Conservation (phyloP, 805 yeast genomes). For the Komagataella pastoris region DNA sequence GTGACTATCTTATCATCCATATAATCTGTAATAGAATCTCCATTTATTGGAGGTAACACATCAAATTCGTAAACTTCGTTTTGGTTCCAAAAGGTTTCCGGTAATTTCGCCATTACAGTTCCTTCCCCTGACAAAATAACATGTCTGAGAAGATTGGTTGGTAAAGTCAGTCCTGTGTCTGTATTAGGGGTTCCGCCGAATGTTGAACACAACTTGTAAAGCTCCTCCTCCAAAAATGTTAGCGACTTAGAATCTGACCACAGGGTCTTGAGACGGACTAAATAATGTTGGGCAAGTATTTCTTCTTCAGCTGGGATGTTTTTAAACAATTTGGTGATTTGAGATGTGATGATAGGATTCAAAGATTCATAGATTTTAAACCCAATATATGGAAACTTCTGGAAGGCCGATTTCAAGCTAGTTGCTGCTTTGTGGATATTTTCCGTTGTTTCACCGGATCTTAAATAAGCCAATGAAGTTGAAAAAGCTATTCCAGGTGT, state of each 20-base stretch:
- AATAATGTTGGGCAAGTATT: conserved; percentile 24
- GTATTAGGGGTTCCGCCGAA: not conserved
- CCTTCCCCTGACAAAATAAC: conserved; percentile 61
- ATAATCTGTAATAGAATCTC: conserved; percentile 8
- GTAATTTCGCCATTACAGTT: conserved; percentile 57
- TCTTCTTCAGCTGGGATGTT: not conserved
- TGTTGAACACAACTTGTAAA: conserved; percentile 8
- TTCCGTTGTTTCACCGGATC: conserved; percentile 17
- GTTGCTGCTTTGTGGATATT: conserved; percentile 26
- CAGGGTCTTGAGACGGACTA: conserved; percentile 37
- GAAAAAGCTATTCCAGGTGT: conserved; percentile 67
- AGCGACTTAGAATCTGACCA: conserved; percentile 38
- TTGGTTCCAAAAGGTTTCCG: conserved; percentile 43
- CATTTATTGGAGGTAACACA: conserved; percentile 49
- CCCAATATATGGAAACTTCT: conserved; percentile 45
- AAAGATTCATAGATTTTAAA: conserved; percentile 31
- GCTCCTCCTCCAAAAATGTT: conserved; percentile 24
- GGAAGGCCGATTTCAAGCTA: conserved; percentile 36
- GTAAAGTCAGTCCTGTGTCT: conserved; percentile 11
- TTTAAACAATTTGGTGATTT: conserved; percentile 8
- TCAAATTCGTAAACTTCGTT: conserved; percentile 60
- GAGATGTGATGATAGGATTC: conserved; percentile 29
- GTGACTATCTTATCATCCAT: not conserved
- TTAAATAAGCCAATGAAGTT: conserved; percentile 45
- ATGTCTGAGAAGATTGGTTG: conserved; percentile 52